Percentiles rank a stretch among this genome's conserved stretches.
Conservation (phyloP, 2,329 filamentous ascomycete species). For the Pseudogymnoascus sp. region DNA sequence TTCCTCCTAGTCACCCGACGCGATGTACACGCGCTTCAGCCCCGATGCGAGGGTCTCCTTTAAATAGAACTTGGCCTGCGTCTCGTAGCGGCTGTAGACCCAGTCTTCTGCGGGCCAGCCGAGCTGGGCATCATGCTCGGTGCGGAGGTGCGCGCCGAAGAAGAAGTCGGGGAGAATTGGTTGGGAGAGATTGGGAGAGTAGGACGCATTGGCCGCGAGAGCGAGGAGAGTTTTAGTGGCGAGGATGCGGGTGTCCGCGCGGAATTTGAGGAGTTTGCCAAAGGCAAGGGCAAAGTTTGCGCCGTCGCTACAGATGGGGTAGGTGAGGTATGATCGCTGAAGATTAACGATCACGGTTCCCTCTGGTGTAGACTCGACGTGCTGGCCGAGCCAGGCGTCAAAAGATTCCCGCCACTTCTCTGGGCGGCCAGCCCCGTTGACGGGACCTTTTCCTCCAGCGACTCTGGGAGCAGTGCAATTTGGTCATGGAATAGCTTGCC, state of each 20-base stretch:
- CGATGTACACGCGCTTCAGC: conserved; percentile 17
- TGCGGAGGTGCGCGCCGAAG: conserved; percentile 25
- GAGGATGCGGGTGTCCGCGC: conserved; percentile 20
- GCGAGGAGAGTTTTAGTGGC: conserved; percentile 21
- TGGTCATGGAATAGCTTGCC: conserved; percentile 15
- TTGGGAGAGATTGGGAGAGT: conserved; percentile 11
- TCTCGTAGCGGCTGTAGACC: conserved; percentile 22
- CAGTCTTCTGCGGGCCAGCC: conserved; percentile 20
- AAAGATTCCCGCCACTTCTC: conserved; percentile 29
- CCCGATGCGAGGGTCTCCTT: conserved; percentile 13
- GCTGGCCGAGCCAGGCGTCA: conserved; percentile 72
- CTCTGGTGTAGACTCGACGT: conserved; percentile 65
- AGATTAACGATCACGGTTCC: conserved; percentile 20
- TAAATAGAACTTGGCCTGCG: conserved; percentile 15
- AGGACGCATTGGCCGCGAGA: background rate
- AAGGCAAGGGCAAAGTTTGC: conserved; percentile 21
- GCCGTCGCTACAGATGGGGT: conserved; percentile 22
- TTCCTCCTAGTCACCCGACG: conserved; percentile 16
- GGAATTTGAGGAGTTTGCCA: conserved; percentile 24
- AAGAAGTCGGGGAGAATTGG: conserved; percentile 17
- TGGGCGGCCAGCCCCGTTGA: conserved; percentile 21
- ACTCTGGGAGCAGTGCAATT: conserved; percentile 24
- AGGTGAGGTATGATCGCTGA: conserved; percentile 22
- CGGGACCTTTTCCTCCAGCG: conserved; percentile 20
- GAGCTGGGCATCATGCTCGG: conserved; percentile 23